These are phyloP conservation scores for Podaxis pistillaris DNA, from an alignment of 768 basidiomycete genomes.

Conservation along the genomic window DNA sequence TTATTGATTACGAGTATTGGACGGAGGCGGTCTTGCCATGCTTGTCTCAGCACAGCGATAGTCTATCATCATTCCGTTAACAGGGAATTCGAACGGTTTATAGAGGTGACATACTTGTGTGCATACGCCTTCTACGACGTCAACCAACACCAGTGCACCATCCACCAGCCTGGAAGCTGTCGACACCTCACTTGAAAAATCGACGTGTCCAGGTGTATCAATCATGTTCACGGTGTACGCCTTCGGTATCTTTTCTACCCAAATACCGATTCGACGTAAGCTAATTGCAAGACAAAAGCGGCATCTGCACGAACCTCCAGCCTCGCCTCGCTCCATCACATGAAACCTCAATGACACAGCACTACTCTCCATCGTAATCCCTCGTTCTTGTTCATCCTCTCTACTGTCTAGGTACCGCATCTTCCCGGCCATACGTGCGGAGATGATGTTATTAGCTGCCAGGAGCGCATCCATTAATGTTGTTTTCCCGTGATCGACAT, in stretches of 20 bases:
- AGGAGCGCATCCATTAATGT: conserved; percentile 93
- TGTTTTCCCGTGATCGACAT: conserved; percentile 96
- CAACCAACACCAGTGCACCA: conserved; percentile 92
- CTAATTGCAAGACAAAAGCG: neutral
- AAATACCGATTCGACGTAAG: conserved; percentile 4
- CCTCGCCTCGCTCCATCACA: conserved; percentile 54
- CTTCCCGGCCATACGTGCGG: conserved; percentile 91
- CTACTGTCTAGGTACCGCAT: conserved; percentile 93
- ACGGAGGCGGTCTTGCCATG: conserved; percentile 84
- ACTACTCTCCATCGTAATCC: conserved; percentile 99
- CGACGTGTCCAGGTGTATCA: conserved; percentile 98
- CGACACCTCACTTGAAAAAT: conserved; percentile 97
- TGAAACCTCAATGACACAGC: conserved; percentile 90
- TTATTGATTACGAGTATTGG: conserved; percentile 98
- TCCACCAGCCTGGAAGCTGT: conserved; percentile 92
- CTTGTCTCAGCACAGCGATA: conserved; percentile 91
- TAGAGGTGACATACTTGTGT: conserved; percentile 71
- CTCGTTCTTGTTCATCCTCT: conserved; percentile 96
- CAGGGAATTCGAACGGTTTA: neutral
- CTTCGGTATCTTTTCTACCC: conserved; percentile 51
- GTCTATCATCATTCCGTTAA: conserved; percentile 50
- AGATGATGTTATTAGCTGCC: conserved; percentile 98
- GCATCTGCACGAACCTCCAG: conserved; percentile 51
- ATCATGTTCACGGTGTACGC: conserved; percentile 93
- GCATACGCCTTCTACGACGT: conserved; percentile 97